Evolutionary conservation across 768 basidiomycete species (phyloP), one percentile per base, ranked within the genome.

Genomic region (Hemileccinum rubropunctum): DNA sequence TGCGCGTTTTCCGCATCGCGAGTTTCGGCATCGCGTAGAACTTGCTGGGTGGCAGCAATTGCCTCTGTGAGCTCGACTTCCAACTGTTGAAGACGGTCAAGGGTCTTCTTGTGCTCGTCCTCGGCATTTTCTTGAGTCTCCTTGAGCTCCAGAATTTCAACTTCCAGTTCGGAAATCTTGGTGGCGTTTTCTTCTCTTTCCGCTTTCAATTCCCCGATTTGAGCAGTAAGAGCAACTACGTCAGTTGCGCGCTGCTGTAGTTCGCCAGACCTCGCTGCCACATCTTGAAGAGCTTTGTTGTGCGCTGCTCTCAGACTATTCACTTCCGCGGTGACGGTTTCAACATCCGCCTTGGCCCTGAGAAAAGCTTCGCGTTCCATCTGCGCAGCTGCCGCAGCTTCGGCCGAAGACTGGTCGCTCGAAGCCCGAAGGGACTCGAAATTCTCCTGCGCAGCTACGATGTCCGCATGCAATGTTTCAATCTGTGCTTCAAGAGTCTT

Each of bases 131-230:
- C 90, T 53, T 81, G 79, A 36, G 73, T 73, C 62, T 93, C 90
- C 65, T 77, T 88, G 52, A 85, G 60, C 68, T 92, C 90, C 50
- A 91, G 66, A 36, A 91, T 76, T 63, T 92, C 88, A 43, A 93
- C 71, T 70, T 93, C 91, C 21, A 91, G 73, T 59, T 93, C 90
- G 0, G 87, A 88, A 4, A 91, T 71, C 66, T 83, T 89, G 60
- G 71, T 73, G 9, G 83, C 78, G 36, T 71, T 82, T 50, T 90
- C 88, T 59, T 86, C 87, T 59, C 81, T 84, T 67, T 88, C 85
- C 12, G 63, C 64, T 63, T 79, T 82, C 52, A 90, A 71, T 28
- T 68, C 70, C 4, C 63, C 66, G 12, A 89, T 52, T 58, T 85
- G 79, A 3, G 72, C 56, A 45, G 75, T 69, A 18, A 88, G 73